These are phyloP conservation scores for Dichotomocladium elegans DNA, from an alignment of 371 early-diverging fungal species.

Conservation along the genomic window DNA sequence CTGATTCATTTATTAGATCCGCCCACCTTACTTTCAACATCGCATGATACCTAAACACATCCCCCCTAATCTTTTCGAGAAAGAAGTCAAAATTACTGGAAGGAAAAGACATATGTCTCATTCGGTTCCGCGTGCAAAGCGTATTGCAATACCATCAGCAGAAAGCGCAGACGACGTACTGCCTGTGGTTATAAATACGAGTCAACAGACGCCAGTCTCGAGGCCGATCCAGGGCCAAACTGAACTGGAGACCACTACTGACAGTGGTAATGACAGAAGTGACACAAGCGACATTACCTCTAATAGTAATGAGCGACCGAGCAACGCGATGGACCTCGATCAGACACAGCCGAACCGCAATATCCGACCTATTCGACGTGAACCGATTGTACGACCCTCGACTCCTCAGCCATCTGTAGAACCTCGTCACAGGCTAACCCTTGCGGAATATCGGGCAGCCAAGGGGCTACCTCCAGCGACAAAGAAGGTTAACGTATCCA, in stretches of 20 bases:
- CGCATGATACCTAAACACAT: neutral
- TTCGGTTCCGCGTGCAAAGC: neutral
- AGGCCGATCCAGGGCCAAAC: neutral
- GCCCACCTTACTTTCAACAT: slow-evolving; percentile 20
- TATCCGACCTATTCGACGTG: neutral
- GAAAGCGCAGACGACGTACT: too few relatives aligned
- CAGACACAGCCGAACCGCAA: neutral
- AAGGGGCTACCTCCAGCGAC: slow-evolving; percentile 16
- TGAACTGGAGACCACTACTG: neutral
- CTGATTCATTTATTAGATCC: neutral
- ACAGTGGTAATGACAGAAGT: neutral
- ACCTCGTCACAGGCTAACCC: slow-evolving; percentile 7
- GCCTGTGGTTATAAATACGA: neutral
- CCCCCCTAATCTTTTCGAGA: slow-evolving; percentile 21
- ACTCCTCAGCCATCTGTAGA: neutral
- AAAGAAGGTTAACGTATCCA: too few relatives aligned
- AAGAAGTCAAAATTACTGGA: neutral
- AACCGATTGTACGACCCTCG: neutral
- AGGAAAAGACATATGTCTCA: neutral
- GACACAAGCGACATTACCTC: neutral
- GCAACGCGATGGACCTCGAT: neutral
- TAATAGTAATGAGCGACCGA: neutral
- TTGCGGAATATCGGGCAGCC: slow-evolving; percentile 15
- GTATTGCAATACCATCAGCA: slow-evolving; percentile 1
- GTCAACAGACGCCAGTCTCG: neutral